Percentiles rank a stretch among this genome's conserved stretches.
Conservation (phyloP, 768 basidiomycete species). For the Lentinula raphanica region DNA sequence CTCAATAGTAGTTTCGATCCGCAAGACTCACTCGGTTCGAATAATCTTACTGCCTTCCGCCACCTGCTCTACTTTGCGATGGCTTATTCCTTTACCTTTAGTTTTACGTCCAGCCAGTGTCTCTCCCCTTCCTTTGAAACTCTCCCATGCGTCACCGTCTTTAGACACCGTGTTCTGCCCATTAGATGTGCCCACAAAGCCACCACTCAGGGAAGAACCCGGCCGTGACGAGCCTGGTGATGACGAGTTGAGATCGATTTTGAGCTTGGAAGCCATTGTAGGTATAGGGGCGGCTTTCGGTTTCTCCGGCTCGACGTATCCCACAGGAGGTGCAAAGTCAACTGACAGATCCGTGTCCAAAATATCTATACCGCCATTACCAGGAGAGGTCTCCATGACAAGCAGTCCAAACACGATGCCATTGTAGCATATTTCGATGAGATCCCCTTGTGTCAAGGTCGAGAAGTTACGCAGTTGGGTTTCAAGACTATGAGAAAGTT, state of each 20-base stretch:
- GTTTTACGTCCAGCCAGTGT: constrained; percentile 87
- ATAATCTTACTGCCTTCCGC: constrained; percentile 82
- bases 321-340: constrained; percentile 90
- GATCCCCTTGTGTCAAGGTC: constrained; percentile 88
- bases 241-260: constrained; percentile 84
- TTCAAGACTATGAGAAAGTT: constrained; percentile 61
- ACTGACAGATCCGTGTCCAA: constrained; percentile 97
- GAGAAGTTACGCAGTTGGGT: constrained; percentile 92
- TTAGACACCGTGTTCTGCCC: constrained; percentile 56
- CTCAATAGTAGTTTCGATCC: background rate
- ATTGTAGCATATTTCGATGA: constrained; percentile 98
- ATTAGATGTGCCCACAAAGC: constrained; percentile 50
- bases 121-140: constrained; percentile 94
- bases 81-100: constrained; percentile 89
- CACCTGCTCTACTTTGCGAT: constrained; percentile 76
- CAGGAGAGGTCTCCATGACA: constrained; percentile 89
- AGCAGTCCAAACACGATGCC: constrained; percentile 91
- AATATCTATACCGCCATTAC: constrained; percentile 82
- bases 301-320: constrained; percentile 91
- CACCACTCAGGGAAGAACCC: constrained; percentile 66
- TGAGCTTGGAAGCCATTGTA: constrained; percentile 96
- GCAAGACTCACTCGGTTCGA: constrained; percentile 72
- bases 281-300: constrained; percentile 74
- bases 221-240: constrained; percentile 86
- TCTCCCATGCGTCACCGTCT: constrained; percentile 84